A percentile compares a stretch with the other conserved stretches of the same genome.
These are phyloP conservation scores for Ocimum tenuiflorum DNA, from an alignment of 257 asterid genomes.

Conservation along the genomic window DNA sequence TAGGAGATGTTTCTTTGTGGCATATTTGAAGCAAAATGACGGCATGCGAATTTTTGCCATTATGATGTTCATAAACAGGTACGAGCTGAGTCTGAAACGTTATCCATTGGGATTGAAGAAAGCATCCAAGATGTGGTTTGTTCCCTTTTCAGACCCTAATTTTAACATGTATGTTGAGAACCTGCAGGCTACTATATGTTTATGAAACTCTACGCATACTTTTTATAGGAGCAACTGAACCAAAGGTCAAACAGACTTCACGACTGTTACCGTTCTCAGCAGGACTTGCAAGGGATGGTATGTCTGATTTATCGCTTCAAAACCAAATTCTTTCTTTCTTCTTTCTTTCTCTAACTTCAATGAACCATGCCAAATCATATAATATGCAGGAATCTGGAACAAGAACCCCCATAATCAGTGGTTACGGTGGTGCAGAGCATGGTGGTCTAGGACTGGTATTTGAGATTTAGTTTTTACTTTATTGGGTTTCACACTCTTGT, in stretches of 20 bases:
- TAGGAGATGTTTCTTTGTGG: not conserved
- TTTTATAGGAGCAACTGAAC: constrained; percentile 30
- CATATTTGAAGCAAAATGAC: not conserved
- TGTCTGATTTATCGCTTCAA: constrained; percentile 3
- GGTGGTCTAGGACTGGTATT: constrained; percentile 26
- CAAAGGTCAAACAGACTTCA: constrained; percentile 19
- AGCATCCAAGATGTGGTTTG: constrained; percentile 27
- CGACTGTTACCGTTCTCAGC: constrained; percentile 24
- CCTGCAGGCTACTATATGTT: not conserved
- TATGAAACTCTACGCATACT: not conserved
- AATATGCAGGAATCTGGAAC: constrained; percentile 21
- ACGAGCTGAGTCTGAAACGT: constrained; percentile 22
- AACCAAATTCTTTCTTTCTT: not conserved
- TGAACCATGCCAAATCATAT: not conserved
- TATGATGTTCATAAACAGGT: constrained; percentile 19
- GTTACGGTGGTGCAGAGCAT: constrained; percentile 26
- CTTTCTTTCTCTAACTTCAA: not conserved
- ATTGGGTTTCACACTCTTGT: not conserved
- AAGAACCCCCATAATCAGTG: constrained; percentile 20
- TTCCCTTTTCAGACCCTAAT: constrained; percentile 11
- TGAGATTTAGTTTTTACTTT: not conserved
- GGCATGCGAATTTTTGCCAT: not conserved
- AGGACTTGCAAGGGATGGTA: constrained; percentile 32
- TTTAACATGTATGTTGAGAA: not conserved
- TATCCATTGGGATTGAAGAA: constrained; percentile 24